Base-by-base conservation (phyloP, 495 filamentous ascomycete genomes). In the Talaromyces nanjingensis region DNA sequence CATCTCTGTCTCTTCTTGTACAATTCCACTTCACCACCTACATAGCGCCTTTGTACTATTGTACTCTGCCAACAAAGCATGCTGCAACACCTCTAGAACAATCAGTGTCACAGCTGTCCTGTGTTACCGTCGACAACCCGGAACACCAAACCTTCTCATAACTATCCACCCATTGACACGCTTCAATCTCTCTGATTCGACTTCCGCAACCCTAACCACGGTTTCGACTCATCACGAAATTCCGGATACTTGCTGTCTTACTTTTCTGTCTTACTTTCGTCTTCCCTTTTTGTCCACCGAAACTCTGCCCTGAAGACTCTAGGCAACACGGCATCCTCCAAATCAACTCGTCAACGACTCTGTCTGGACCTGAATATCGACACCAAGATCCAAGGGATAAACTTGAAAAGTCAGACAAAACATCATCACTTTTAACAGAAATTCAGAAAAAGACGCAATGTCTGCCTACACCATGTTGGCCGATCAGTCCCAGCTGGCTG, bases 381-480 rank as follows among this genome's bases (percentile, higher is more conserved):
- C 29, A 16, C 31, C 7, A 1, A 33, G 27, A 59, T 59, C 56
- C 56, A 45, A 45, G 59, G 33, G n/a, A 45, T 14, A 45, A 9
- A 16, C 49, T n/a, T 52, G 52, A 56, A 25, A 56, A 56, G 53
- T 56, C 53, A 29, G 4, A 16, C 37, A 42, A 16, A 29, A 56
- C 22, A 56, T 56, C 53, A 56, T 27, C 53, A 56, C 7, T 56
- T 56, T 14, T 29, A 25, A 9, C 53, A 56, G 34, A 34, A 53
- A 45, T 25, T 39, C 45, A 45, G 42, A 53, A 62, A 53, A 29
- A 29, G n/a, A 8, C 20, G 37, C 60, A 52, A 67, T 67, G 66
- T 67, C 66, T 33, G 63, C 65, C 55, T 56, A 65, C 61, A 68
- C 62, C 22, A 64, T 64, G 64, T 56, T 68, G 18, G 59, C 64